Evolutionary conservation across 805 yeast species (phyloP).

Genomic region (Candida ficus): DNA sequence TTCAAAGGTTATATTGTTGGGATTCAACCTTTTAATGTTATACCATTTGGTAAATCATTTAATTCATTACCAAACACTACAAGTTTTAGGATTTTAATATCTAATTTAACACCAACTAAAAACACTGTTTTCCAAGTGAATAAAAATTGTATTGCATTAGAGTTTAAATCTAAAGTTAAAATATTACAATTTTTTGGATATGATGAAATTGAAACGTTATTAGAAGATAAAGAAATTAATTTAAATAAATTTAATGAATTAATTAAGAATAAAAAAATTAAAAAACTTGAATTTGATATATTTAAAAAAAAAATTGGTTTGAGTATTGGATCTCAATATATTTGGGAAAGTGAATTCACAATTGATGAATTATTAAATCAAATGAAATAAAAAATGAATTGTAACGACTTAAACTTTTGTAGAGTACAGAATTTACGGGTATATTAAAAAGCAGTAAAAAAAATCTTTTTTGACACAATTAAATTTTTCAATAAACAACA

Average conservation of each 20-base stretch:
- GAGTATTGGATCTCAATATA: conserved; percentile 7
- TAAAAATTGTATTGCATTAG: conserved; percentile 14
- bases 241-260: conserved; percentile 1
- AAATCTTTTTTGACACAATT: neutral
- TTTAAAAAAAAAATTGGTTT: conserved; percentile 4
- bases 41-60: conserved; percentile 14
- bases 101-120: conserved; percentile 8
- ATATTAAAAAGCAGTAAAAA: too few relatives aligned
- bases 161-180: conserved; percentile 11
- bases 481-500: neutral
- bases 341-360: conserved; percentile 12
- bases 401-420: too few relatives aligned
- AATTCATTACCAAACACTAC: conserved; percentile 6
- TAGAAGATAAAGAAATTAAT: neutral
- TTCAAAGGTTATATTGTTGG: conserved; percentile 15
- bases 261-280: neutral
- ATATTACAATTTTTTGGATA: conserved; percentile 13
- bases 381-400: too few relatives aligned
- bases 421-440: too few relatives aligned
- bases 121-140: conserved; percentile 6
- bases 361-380: conserved; percentile 8
- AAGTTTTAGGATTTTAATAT: conserved; percentile 14
- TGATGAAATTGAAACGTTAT: conserved; percentile 5
- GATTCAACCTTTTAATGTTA: conserved; percentile 9
- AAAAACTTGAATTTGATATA: neutral